Evolutionary conservation across 2,329 filamentous ascomycete species (phyloP), one percentile per base, ranked within the genome.

Genomic region (Trichoderma sp.): DNA sequence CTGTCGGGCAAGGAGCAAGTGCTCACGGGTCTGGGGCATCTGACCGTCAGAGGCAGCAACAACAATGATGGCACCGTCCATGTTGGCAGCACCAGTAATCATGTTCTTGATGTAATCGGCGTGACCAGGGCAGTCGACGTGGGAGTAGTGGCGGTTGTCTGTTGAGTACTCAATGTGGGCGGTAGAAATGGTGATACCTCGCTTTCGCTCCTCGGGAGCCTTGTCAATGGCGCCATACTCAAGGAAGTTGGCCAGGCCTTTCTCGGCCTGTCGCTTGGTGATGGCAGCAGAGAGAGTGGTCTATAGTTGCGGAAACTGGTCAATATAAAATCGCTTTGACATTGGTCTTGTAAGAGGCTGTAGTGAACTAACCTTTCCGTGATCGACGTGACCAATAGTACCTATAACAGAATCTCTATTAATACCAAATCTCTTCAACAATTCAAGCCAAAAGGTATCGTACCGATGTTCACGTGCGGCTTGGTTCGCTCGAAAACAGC

Each of bases 21-120:
- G 96, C 87, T 99, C 96, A 85, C 96, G 90, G 76, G 96, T 99
- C 90, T 99, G 97, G 80, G 96, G 96, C 96, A 99, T 99, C 87
- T 99, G 97, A 82, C 96, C 96, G 82, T 99, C 96, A 47, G 94
- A 97, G 77, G 96, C 96, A 78, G 97, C 97, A 79, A 99, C 97
- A 77, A 99, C 96, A 80, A 99, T 98, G 82, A 99, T 95, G 80
- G 96, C 95, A 80, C 96, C 96, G 80, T 99, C 96, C 96, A 99
- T 99, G 88, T 94, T 97, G 80, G 97, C 95, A 75, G 96, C 95
- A 91, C 96, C 96, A 77, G 96, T 99, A 84, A 99, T 99, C 96
- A 99, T 99, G 92, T 99, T 99, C 91, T 99, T 99, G 88, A 99
- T 98, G 89, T 99, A 99, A 94, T 99, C 96, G 85, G 96, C 96